phyloP scores from a whole-genome alignment of 306 rosid species.

The Corylus heterophylla region DNA sequence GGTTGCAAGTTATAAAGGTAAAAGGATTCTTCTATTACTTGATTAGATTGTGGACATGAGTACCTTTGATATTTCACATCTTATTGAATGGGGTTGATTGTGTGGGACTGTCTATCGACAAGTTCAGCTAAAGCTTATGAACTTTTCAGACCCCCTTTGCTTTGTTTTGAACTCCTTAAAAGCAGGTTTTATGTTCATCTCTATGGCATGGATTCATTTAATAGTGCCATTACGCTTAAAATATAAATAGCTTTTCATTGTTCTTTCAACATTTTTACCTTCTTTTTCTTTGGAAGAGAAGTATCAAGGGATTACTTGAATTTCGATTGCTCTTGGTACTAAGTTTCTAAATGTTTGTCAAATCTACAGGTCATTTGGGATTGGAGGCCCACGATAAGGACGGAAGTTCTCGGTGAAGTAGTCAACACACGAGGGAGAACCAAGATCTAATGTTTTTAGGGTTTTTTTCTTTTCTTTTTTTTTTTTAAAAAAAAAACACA shows the following conservation, averaged over 20 bases:
- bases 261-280: neutral
- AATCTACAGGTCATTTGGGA: conserved; percentile 11
- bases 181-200: neutral
- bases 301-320: neutral
- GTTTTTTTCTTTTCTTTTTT: too few relatives aligned
- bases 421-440: neutral
- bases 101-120: neutral
- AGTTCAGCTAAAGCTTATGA: neutral
- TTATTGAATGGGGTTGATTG: neutral
- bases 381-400: neutral
- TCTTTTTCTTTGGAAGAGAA: neutral
- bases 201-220: neutral
- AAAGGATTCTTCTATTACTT: neutral
- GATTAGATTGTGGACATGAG: neutral
- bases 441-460: conserved; percentile 1
- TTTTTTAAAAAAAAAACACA: neutral
- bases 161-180: neutral
- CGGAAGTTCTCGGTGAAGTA: neutral
- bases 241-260: neutral
- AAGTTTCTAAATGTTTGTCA: neutral
- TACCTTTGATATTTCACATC: neutral
- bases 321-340: neutral
- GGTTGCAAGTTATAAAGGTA: neutral
- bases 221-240: neutral
- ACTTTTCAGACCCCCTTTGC: neutral